Evolutionary conservation across 106 monocot genomes (phyloP).

Genomic region (Ottelia alismoides): DNA sequence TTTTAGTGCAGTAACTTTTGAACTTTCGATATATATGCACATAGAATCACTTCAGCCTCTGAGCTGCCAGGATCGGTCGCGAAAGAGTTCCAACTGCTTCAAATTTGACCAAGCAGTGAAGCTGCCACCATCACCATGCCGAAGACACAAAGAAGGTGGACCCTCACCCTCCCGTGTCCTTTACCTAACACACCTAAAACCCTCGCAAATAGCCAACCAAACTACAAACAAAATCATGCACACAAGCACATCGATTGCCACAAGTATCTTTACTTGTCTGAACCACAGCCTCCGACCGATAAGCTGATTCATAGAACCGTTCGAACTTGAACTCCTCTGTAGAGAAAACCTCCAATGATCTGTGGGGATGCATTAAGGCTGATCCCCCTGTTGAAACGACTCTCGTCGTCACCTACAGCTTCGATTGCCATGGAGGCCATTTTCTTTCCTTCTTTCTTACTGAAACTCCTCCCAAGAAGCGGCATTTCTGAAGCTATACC

Average conservation of each 20-base stretch:
- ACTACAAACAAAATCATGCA: constrained; percentile 1
- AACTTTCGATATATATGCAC: no score
- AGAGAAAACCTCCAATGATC: neutral
- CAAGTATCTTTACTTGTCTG: constrained; percentile 5
- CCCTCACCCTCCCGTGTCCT: no score
- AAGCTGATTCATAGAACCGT: neutral
- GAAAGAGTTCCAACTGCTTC: no score
- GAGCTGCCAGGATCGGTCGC: no score
- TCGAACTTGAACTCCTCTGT: constrained; percentile 11
- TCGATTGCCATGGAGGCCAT: neutral
- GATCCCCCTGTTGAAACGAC: neutral
- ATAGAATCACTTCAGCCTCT: no score
- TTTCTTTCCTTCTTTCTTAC: no score
- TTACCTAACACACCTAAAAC: constrained; percentile 5
- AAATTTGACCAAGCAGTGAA: no score
- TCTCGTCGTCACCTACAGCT: neutral
- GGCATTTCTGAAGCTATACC: neutral
- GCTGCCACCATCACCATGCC: no score
- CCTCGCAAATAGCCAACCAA: constrained; percentile 9
- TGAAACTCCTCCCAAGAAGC: neutral
- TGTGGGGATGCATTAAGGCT: neutral
- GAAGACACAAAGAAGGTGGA: no score
- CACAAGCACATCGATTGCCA: constrained; percentile 7
- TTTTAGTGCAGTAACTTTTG: no score
- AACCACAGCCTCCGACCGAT: neutral